phyloP scores from a whole-genome alignment of 768 basidiomycete genomes.

The Tulasnella sp. region DNA sequence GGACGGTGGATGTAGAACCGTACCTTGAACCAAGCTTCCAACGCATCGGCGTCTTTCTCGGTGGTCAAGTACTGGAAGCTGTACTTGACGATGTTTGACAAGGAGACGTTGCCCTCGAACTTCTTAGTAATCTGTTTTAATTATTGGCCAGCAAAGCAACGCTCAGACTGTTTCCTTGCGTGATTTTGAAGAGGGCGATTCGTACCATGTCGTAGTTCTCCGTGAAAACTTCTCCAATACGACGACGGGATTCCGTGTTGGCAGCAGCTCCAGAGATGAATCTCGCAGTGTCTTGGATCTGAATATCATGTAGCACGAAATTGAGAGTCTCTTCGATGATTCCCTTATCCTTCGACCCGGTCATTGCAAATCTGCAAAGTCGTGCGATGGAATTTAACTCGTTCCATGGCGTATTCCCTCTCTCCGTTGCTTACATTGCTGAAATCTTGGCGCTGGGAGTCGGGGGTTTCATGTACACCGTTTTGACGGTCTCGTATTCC shows the following conservation, averaged over 20 bases:
- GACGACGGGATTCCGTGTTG: slow-evolving; percentile 55
- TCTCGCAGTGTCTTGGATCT: slow-evolving; percentile 44
- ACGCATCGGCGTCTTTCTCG: slow-evolving; percentile 58
- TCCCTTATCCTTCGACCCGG: slow-evolving; percentile 51
- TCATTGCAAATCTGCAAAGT: slow-evolving; percentile 56
- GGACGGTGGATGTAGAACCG: slow-evolving; percentile 28
- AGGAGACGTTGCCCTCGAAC: slow-evolving; percentile 64
- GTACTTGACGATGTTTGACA: slow-evolving; percentile 49
- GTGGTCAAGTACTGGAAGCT: slow-evolving; percentile 52
- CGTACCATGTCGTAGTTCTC: slow-evolving; percentile 62
- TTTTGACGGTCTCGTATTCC: slow-evolving; percentile 70
- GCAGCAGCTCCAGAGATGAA: slow-evolving; percentile 57
- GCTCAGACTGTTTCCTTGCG: background rate
- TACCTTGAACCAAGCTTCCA: slow-evolving; percentile 74
- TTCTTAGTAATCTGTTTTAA: slow-evolving; percentile 61
- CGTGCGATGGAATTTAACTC: background rate
- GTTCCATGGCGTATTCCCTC: background rate
- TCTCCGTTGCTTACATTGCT: slow-evolving; percentile 53
- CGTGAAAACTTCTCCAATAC: slow-evolving; percentile 59
- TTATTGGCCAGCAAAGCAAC: background rate
- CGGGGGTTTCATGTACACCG: slow-evolving; percentile 64
- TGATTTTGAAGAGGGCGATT: background rate
- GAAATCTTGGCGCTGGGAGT: slow-evolving; percentile 69
- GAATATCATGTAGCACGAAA: slow-evolving; percentile 49
- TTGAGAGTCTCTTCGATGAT: slow-evolving; percentile 61